Percentiles rank a stretch among this genome's conserved stretches.
Evolutionary conservation across 768 basidiomycete species (phyloP).

Genomic region (Leccinum subtestaceum): DNA sequence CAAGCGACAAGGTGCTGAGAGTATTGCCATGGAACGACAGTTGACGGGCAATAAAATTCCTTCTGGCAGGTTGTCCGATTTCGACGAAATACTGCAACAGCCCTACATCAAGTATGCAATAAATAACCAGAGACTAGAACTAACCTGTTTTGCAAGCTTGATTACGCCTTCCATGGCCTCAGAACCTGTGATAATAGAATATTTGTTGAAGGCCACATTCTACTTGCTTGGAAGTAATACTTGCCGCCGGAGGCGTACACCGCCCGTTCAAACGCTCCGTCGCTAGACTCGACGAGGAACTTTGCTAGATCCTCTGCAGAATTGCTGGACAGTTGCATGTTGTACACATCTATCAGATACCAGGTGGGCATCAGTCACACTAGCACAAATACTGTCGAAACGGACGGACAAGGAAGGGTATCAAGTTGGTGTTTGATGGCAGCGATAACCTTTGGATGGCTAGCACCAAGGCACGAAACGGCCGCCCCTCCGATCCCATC

Average conservation of each 20-base stretch:
- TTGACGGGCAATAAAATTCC: slow-evolving; percentile 74
- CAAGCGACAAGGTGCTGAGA: slow-evolving; percentile 63
- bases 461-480: slow-evolving; percentile 74
- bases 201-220: background rate
- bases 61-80: slow-evolving; percentile 64
- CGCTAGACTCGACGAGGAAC: slow-evolving; percentile 56
- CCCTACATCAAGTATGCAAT: slow-evolving; percentile 9
- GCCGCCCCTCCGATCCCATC: slow-evolving; percentile 88
- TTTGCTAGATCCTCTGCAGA: slow-evolving; percentile 81
- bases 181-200: slow-evolving; percentile 49
- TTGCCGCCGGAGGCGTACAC: slow-evolving; percentile 77
- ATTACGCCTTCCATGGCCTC: slow-evolving; percentile 89
- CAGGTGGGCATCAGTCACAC: background rate
- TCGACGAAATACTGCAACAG: slow-evolving; percentile 62
- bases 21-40: slow-evolving; percentile 89
- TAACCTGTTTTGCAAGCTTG: slow-evolving; percentile 76
- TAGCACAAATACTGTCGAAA: slow-evolving; percentile 5
- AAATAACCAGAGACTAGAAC: slow-evolving; percentile 4
- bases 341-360: slow-evolving; percentile 67
- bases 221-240: slow-evolving; percentile 7
- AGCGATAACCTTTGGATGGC: slow-evolving; percentile 66
- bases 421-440: slow-evolving; percentile 81
- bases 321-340: slow-evolving; percentile 77
- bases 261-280: slow-evolving; percentile 70
- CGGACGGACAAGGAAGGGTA: slow-evolving; percentile 72